These are phyloP conservation scores for Hymenochaete sp. DNA, from an alignment of 1,284 basidiomycete species.

Conservation along the genomic window DNA sequence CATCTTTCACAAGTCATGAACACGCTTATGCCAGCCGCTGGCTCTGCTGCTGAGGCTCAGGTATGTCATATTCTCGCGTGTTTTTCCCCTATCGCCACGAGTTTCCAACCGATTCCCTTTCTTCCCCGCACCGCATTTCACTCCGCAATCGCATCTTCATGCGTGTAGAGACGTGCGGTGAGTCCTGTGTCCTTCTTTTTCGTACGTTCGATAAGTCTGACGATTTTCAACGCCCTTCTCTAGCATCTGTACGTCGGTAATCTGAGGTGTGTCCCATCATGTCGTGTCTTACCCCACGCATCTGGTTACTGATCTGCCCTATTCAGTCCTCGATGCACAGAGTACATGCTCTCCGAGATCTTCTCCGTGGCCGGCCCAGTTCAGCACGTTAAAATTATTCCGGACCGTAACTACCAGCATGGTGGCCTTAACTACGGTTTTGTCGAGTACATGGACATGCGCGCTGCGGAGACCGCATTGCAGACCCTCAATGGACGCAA, in stretches of 20 bases:
- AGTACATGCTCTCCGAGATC: conserved; percentile 93
- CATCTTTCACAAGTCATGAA: conserved; percentile 57
- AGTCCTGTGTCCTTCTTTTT: too few relatives aligned
- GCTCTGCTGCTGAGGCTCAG: conserved; percentile 66
- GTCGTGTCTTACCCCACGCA: too few relatives aligned
- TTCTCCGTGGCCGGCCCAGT: conserved; percentile 93
- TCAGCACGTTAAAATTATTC: conserved; percentile 97
- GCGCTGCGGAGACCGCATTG: conserved; percentile 91
- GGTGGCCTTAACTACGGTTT: conserved; percentile 98
- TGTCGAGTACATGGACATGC: conserved; percentile 96
- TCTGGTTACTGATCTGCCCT: too few relatives aligned
- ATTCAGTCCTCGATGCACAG: conserved; percentile 85
- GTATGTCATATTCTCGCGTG: conserved; percentile 36
- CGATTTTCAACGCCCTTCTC: too few relatives aligned
- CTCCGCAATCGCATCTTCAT: not conserved
- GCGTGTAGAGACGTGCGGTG: conserved; percentile 62
- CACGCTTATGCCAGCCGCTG: conserved; percentile 43
- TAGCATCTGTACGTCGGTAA: conserved; percentile 99
- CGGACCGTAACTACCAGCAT: conserved; percentile 95
- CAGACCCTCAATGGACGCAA: conserved; percentile 96
- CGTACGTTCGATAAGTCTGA: too few relatives aligned
- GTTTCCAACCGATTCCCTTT: not conserved
- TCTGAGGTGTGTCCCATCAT: too few relatives aligned
- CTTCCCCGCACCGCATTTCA: not conserved
- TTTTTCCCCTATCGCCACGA: conserved; percentile 1